Percentiles rank a stretch among this genome's conserved stretches.
These are phyloP conservation scores for Calocera viscosa DNA, from an alignment of 768 basidiomycete species.

Conservation along the genomic window DNA sequence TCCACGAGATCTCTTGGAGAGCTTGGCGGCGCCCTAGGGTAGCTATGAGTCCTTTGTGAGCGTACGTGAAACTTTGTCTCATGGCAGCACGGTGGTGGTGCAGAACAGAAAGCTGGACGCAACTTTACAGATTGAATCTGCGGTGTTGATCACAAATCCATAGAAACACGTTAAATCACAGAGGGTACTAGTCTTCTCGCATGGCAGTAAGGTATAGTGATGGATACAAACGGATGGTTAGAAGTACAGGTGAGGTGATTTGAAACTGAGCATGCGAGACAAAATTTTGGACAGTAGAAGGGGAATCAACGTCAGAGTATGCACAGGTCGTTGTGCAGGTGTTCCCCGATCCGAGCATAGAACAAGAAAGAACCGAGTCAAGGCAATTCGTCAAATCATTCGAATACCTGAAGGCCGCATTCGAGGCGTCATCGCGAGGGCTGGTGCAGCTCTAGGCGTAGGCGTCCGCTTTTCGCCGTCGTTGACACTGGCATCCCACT, in stretches of 20 bases:
- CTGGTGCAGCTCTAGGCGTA: not conserved
- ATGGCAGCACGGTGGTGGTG: slow-evolving; percentile 14
- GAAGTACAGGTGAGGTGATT: not conserved
- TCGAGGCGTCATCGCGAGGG: not conserved
- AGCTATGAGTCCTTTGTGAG: not conserved
- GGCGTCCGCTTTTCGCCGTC: not conserved
- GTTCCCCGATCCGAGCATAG: not conserved
- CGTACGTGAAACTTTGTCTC: slow-evolving; percentile 18
- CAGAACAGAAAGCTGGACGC: not conserved
- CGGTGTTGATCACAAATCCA: slow-evolving; percentile 2
- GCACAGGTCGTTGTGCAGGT: not conserved
- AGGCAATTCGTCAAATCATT: not conserved
- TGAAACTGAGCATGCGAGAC: not conserved
- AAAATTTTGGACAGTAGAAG: not conserved
- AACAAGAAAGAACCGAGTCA: not conserved
- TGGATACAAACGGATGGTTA: not conserved
- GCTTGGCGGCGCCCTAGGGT: slow-evolving; percentile 4
- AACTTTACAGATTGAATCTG: not conserved
- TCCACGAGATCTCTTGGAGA: not conserved
- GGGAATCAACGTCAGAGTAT: not conserved
- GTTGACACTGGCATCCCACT: not conserved
- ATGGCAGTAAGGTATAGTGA: not conserved
- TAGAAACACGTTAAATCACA: not conserved
- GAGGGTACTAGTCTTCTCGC: slow-evolving; percentile 1
- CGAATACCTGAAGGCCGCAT: not conserved